Percentiles rank a stretch among this genome's conserved stretches.
Conservation (phyloP, 768 basidiomycete genomes). For the Ramaria rubella region DNA sequence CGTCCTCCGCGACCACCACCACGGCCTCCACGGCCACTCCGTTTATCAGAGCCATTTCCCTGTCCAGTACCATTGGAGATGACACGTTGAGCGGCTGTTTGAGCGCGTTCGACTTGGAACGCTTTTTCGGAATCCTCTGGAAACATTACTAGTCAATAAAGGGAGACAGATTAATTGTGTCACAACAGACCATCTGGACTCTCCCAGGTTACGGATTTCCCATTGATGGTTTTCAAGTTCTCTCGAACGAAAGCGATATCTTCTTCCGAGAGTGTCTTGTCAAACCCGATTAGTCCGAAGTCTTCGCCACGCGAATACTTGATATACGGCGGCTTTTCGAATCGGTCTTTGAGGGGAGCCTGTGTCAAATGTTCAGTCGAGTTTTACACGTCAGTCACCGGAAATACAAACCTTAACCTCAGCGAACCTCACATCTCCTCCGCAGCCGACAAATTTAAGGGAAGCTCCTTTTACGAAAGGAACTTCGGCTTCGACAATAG, state of each 20-base stretch:
- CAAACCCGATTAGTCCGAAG: constrained; percentile 44
- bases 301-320: constrained; percentile 41
- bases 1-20: constrained; percentile 30
- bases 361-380: constrained; percentile 15
- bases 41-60: constrained; percentile 40
- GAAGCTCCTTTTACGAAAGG: constrained; percentile 46
- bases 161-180: background rate
- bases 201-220: constrained; percentile 59
- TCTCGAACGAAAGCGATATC: constrained; percentile 66
- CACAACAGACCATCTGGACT: constrained; percentile 46
- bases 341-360: constrained; percentile 43
- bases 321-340: constrained; percentile 41
- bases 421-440: constrained; percentile 54
- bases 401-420: constrained; percentile 42
- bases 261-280: constrained; percentile 64
- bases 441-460: constrained; percentile 52
- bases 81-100: constrained; percentile 51
- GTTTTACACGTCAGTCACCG: background rate
- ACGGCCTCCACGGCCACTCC: constrained; percentile 36
- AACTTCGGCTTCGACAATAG: constrained; percentile 38
- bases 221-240: constrained; percentile 56
- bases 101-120: constrained; percentile 71
- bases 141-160: background rate
- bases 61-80: constrained; percentile 26
- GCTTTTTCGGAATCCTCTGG: constrained; percentile 65